Base-by-base conservation (phyloP, 805 yeast genomes). In the Yueomyces sp. region DNA sequence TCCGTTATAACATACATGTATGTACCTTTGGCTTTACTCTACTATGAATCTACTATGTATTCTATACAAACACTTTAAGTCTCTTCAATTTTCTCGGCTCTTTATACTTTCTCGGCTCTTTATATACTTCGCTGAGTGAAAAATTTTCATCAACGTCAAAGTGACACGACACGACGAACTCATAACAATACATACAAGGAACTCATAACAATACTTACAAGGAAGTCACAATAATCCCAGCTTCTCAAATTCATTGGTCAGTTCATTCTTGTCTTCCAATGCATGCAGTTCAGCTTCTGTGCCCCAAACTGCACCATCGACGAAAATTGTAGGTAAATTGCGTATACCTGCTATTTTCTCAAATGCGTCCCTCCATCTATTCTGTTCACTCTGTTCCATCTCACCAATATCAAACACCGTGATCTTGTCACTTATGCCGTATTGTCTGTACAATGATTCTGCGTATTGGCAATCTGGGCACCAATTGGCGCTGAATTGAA, bases 401-500 rank as follows among this genome's bases (percentile, higher is more conserved):
- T 49, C 43, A 19, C 56, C 64, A 41, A 62, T 57, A 40, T 83
- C 88, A 31, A 83, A 66, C n/a, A 75, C 53, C 42, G 66, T 60
- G 11, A 79, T 64, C 51, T 77, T 73, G 40, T 69, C 66, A 8
- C 53, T 52, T 6, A 79, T 77, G 6, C 70, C 67, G 52, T 68
- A 74, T 43, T 73, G 70, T 41, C 70, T 67, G 70, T 77, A 79
- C 27, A 80, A 60, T 29, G 63, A 62, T 46, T 73, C 68, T 3
- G 82, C 74, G 56, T 79, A 82, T 41, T 73, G 76, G 52, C 88
- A 81, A 52, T 82, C 88, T 3, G 85, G 84, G 59, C 92, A 82
- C 87, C 87, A 81, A 26, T 80, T 69, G 51, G 81, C 82, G 37
- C 83, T 74, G 9, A 81, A 56, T 71, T 79, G 73, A 46, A 82